Evolutionary conservation across 2,329 filamentous ascomycete species (phyloP).

Genomic region (Truncatella angustata): DNA sequence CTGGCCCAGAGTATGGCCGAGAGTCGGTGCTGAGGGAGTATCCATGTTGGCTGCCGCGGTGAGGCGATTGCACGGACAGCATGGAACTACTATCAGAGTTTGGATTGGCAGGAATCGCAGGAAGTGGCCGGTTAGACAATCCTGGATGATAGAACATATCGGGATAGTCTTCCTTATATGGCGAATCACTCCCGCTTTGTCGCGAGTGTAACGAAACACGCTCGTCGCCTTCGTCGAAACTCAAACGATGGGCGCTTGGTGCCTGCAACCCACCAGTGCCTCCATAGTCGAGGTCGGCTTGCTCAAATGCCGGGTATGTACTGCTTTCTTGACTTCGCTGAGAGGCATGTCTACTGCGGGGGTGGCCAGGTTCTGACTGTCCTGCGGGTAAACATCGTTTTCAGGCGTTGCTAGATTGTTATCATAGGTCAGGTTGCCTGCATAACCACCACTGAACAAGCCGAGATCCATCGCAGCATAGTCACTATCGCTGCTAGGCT

Average conservation of each 20-base stretch:
- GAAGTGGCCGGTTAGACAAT: slow-evolving; percentile 64
- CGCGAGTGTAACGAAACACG: slow-evolving; percentile 55
- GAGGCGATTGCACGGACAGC: slow-evolving; percentile 45
- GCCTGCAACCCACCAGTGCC: slow-evolving; percentile 87
- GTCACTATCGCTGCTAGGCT: slow-evolving; percentile 69
- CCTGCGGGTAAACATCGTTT: slow-evolving; percentile 39
- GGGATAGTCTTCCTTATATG: slow-evolving; percentile 70
- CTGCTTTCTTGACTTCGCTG: slow-evolving; percentile 38
- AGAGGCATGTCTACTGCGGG: slow-evolving; percentile 34
- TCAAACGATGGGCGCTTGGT: slow-evolving; percentile 71
- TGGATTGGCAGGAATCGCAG: slow-evolving; percentile 57
- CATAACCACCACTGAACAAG: slow-evolving; percentile 70
- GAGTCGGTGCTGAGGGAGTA: slow-evolving; percentile 50
- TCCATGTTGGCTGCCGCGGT: slow-evolving; percentile 45
- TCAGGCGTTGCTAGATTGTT: slow-evolving; percentile 40
- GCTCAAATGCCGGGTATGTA: slow-evolving; percentile 44
- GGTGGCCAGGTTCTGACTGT: slow-evolving; percentile 48
- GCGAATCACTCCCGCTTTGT: slow-evolving; percentile 63
- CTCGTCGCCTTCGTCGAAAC: slow-evolving; percentile 93
- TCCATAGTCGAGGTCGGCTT: slow-evolving; percentile 78
- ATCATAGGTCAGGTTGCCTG: slow-evolving; percentile 51
- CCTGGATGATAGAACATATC: slow-evolving; percentile 95
- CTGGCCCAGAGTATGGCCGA: slow-evolving; percentile 42
- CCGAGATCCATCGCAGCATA: slow-evolving; percentile 71
- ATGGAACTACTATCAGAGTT: slow-evolving; percentile 60